phyloP scores from a whole-genome alignment of 169 alveolate genomes.

The Plasmodium cynomolgi region DNA sequence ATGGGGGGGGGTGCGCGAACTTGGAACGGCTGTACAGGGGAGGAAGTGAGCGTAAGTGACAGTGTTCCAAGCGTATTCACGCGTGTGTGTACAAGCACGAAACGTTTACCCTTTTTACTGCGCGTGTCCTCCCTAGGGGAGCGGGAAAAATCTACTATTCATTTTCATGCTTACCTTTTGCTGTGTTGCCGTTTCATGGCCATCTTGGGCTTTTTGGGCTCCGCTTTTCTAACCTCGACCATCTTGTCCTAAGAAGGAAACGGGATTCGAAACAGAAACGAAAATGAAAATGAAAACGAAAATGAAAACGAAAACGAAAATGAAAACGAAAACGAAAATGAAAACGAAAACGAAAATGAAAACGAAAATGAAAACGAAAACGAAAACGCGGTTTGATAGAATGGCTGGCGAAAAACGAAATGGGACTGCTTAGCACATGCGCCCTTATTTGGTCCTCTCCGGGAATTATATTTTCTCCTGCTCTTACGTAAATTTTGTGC shows the following conservation, averaged over 20 bases:
- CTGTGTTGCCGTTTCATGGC: conserved; percentile 52
- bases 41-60: background rate
- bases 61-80: background rate
- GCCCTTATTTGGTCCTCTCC: background rate
- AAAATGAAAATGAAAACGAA: background rate
- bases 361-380: background rate
- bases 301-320: background rate
- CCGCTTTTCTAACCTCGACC: conserved; percentile 71
- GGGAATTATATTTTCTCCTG: background rate
- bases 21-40: conserved; percentile 22
- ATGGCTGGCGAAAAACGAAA: background rate
- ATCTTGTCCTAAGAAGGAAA: conserved; percentile 24
- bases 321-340: background rate
- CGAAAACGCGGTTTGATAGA: background rate
- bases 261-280: background rate
- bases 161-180: conserved; percentile 15
- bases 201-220: conserved; percentile 59
- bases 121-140: background rate
- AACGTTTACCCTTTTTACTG: background rate
- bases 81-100: background rate
- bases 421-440: background rate
- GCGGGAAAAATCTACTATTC: background rate
- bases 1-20: conserved; percentile 40
- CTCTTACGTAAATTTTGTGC: conserved; percentile 48
- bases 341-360: background rate